These are phyloP conservation scores for Linum tenue DNA, from an alignment of 345 rosid genomes.

Conservation along the genomic window DNA sequence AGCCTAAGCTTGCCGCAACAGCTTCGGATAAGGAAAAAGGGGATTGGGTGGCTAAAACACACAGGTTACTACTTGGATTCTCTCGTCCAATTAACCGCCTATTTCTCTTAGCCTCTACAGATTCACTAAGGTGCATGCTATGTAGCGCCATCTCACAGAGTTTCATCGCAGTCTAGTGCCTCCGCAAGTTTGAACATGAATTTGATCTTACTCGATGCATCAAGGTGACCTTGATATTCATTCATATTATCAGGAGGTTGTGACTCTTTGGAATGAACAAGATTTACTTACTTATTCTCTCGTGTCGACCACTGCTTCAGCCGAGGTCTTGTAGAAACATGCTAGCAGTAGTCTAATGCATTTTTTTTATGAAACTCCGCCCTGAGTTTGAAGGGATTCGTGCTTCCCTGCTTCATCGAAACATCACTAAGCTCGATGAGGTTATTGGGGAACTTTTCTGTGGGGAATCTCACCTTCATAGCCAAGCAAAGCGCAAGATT, in stretches of 20 bases:
- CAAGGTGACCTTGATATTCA: not conserved
- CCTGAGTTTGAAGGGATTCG: not conserved
- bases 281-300: not conserved
- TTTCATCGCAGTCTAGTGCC: not conserved
- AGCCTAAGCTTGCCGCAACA: not conserved
- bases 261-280: not conserved
- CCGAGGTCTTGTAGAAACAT: not conserved
- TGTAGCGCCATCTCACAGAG: not conserved
- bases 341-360: not conserved
- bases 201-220: not conserved
- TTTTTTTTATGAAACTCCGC: not conserved
- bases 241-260: not conserved
- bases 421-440: no score
- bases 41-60: not conserved
- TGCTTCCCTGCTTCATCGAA: not conserved
- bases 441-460: no score
- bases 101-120: not conserved
- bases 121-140: not conserved
- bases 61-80: not conserved
- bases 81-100: not conserved
- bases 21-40: not conserved
- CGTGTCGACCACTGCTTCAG: not conserved
- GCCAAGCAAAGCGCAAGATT: not conserved
- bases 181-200: not conserved
- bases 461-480: no score